Evolutionary conservation across 2,329 filamentous ascomycete genomes (phyloP), one percentile per base, ranked within the genome.

Genomic region (Colletotrichum filicis): DNA sequence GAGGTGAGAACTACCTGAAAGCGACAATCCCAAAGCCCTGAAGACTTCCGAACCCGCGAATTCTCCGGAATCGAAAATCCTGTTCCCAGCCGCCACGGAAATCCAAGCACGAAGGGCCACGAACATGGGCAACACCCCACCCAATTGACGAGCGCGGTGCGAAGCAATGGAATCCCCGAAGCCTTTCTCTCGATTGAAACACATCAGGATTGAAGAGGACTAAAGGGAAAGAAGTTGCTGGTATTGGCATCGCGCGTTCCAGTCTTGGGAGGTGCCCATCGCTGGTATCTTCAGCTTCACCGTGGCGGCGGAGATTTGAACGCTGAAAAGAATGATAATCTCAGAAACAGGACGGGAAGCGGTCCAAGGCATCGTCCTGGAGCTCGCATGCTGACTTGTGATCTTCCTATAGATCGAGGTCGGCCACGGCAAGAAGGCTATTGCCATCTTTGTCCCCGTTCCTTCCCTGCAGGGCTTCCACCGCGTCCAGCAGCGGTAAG

Each of bases 371-470:
- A 87, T 86, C 83, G 83, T 90, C 89, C 89, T 91, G 91, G 91
- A 92, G 91, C 89, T 92, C 91, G 91, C 91, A 91, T 91, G 91
- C 91, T 92, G 90, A 92, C 89, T 92, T 89, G 87, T 79, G 79
- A 86, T 87, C 91, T 89, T 90, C 81, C 78, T 85, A 83, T 89
- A 99, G 97, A 97, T 99, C 91, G 97, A 99, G 92, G 96, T 98
- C 90, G 97, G 97, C 91, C 95, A 98, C 91, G 97, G 97, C 93
- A 98, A 98, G 93, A 99, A 98, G 94, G 97, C 97, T 85, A 97
- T 99, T 91, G 96, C 98, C 92, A 97, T 99, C 94, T 99, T 99
- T 94, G 97, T 99, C 92, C 97, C 97, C 86, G 97, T 99, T 87
- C 97, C 97, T 89, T 95, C 97, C 88, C 95, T 99, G 87, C 90